phyloP scores from a whole-genome alignment of 2,329 filamentous ascomycete genomes.

The Calonectria pauciramosa region DNA sequence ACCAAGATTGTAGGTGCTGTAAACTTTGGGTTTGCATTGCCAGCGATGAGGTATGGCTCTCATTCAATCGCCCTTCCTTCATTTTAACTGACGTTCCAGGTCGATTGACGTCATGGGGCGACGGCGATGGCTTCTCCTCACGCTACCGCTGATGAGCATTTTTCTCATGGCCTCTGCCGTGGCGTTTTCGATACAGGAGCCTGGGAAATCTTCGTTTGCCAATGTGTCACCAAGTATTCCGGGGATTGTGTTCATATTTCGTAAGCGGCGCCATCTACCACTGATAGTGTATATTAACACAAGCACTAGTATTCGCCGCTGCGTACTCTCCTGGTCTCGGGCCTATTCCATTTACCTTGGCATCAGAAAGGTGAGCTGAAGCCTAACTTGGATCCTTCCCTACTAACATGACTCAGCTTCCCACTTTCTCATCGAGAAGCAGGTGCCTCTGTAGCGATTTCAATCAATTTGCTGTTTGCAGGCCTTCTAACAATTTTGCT shows the following conservation, averaged over 20 bases:
- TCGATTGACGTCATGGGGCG: constrained; percentile 55
- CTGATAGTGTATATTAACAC: background rate
- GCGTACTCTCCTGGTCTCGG: constrained; percentile 57
- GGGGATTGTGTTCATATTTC: constrained; percentile 33
- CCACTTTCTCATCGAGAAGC: constrained; percentile 64
- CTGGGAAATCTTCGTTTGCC: too few species aligned
- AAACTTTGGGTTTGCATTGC: constrained; percentile 54
- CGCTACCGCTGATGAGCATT: constrained; percentile 56
- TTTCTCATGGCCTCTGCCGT: constrained; percentile 33
- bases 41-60: constrained; percentile 45
- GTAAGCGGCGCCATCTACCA: background rate
- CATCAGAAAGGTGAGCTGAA: constrained; percentile 53
- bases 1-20: constrained; percentile 45
- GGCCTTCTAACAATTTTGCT: constrained; percentile 61
- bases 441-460: constrained; percentile 62
- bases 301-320: constrained; percentile 53
- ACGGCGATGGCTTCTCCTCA: constrained; percentile 58
- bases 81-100: constrained; percentile 17
- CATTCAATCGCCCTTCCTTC: background rate
- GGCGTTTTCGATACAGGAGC: constrained; percentile 20
- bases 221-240: constrained; percentile 2
- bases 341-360: constrained; percentile 64
- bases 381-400: rapidly evolving
- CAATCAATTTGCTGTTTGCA: constrained; percentile 62
- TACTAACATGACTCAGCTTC: constrained; percentile 50